phyloP scores from a whole-genome alignment of 1,139 yeast genomes.

The Yamadazyma pseudoaaseri region DNA sequence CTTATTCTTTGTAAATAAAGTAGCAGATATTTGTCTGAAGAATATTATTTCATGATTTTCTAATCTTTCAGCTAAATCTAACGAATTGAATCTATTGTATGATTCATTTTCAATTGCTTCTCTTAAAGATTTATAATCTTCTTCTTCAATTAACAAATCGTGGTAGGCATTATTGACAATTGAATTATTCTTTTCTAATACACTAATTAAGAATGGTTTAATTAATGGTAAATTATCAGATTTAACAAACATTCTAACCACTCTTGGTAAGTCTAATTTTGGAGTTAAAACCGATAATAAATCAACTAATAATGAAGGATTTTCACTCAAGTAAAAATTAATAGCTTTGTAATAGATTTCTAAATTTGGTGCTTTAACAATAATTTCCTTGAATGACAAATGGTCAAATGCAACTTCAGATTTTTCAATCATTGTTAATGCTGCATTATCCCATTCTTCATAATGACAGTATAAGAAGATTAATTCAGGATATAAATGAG shows the following conservation, averaged over 20 bases:
- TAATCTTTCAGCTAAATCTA: slow-evolving; percentile 88
- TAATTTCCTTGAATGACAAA: slow-evolving; percentile 86
- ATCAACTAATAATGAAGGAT: slow-evolving; percentile 88
- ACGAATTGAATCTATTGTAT: slow-evolving; percentile 86
- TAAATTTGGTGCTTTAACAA: slow-evolving; percentile 92
- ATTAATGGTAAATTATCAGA: slow-evolving; percentile 95
- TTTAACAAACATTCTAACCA: slow-evolving; percentile 90
- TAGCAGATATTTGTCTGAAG: slow-evolving; percentile 95
- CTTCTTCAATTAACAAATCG: slow-evolving; percentile 92
- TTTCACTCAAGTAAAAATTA: slow-evolving; percentile 88
- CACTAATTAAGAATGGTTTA: slow-evolving; percentile 91
- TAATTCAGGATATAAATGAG: slow-evolving; percentile 95
- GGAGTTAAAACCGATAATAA: slow-evolving; percentile 83
- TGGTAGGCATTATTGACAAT: slow-evolving; percentile 95
- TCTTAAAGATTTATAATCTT: slow-evolving; percentile 86
- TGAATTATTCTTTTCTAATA: slow-evolving; percentile 84
- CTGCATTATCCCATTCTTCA: slow-evolving; percentile 99
- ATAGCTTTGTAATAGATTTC: slow-evolving; percentile 98
- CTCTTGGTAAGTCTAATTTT: slow-evolving; percentile 91
- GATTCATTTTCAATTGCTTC: slow-evolving; percentile 77
- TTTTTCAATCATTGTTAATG: slow-evolving; percentile 95
- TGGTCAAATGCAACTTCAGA: slow-evolving; percentile 95
- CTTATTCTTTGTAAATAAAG: slow-evolving; percentile 89
- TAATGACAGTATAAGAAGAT: slow-evolving; percentile 96
- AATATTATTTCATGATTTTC: slow-evolving; percentile 89